These are phyloP conservation scores for Stenocarpella maydis DNA, from an alignment of 2,329 filamentous ascomycete species.

Conservation along the genomic window DNA sequence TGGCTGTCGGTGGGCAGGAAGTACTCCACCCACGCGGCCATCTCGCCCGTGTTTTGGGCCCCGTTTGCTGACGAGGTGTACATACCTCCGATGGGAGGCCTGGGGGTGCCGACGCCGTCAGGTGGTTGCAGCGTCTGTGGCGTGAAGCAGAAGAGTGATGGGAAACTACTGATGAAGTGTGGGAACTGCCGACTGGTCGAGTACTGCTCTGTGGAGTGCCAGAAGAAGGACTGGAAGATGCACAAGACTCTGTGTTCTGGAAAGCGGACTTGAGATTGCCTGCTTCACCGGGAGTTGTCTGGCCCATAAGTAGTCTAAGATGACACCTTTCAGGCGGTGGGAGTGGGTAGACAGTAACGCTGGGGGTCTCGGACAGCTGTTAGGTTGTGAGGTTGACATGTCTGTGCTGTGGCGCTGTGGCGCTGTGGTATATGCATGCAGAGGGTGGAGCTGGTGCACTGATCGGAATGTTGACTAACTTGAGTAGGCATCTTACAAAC, in stretches of 20 bases:
- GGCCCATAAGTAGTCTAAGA: not conserved
- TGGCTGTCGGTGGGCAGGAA: not conserved
- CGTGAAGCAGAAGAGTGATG: not conserved
- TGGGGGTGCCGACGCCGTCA: too few relatives aligned
- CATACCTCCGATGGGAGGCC: not conserved
- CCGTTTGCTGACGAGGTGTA: not conserved
- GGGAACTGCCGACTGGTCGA: not conserved
- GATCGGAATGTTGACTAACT: not conserved
- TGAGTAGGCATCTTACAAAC: too few relatives aligned
- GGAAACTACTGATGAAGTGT: not conserved
- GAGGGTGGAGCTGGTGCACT: not conserved
- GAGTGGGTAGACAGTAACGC: not conserved
- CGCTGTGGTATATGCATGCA: too few relatives aligned
- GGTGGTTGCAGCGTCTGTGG: not conserved
- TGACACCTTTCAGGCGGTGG: not conserved
- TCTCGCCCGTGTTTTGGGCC: not conserved
- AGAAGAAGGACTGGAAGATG: not conserved
- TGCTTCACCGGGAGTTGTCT: not conserved
- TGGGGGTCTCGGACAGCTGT: not conserved
- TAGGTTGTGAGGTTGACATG: too few relatives aligned
- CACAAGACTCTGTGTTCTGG: not conserved
- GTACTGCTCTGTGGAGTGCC: not conserved
- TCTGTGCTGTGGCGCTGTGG: too few relatives aligned
- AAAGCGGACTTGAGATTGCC: not conserved
- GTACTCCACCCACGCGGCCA: not conserved